Base-by-base conservation (phyloP, 1,284 basidiomycete species). In the Ustilago lituana region DNA sequence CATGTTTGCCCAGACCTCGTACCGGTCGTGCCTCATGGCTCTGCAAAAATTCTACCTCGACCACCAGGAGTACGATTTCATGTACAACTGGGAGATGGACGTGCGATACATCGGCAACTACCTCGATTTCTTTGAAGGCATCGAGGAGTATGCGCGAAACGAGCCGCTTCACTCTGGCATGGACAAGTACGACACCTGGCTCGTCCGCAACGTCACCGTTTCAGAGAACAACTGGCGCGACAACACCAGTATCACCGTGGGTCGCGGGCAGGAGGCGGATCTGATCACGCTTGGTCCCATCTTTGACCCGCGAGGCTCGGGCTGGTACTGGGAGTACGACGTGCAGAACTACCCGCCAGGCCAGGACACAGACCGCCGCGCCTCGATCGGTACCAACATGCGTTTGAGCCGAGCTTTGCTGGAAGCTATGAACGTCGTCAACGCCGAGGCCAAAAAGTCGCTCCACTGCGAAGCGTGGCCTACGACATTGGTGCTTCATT, bases 1-100 rank as follows among this genome's bases (percentile, higher is more conserved):
- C 36, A 82, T 82, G 80, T 76, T 82, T 50, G 79, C 80, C 1
- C 79, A 81, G 65, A 78, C 76, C 43, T 81, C 80, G 27, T 82
- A 81, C 62, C 78, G 80, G 44, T 73, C 78, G n/a, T 82, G 80
- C 44, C 65, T 81, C 27, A 82, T 82, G 80, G 74, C 80, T 9
- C 45, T 82, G 58, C 80, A 82, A 39, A 81, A 80, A 65, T 82
- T 82, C 64, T 81, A 77, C 58, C 67, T 81, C 39, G 78, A 81
- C 61, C 80, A 82, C 64, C 76, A 76, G 51, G 80, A 82, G 67
- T 82, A 82, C 58, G 80, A 82, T 62, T 81, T 74, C 23, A 69
- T 82, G 22, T 81, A 74, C 62, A 82, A 82, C 67, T 82, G 80
- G 80, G 80, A 82, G 71, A 81, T 82, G 79, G 80, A 82, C 49